These are phyloP conservation scores for Leccinum olivaceoglutinosum DNA, from an alignment of 1,284 basidiomycete species.

Conservation along the genomic window DNA sequence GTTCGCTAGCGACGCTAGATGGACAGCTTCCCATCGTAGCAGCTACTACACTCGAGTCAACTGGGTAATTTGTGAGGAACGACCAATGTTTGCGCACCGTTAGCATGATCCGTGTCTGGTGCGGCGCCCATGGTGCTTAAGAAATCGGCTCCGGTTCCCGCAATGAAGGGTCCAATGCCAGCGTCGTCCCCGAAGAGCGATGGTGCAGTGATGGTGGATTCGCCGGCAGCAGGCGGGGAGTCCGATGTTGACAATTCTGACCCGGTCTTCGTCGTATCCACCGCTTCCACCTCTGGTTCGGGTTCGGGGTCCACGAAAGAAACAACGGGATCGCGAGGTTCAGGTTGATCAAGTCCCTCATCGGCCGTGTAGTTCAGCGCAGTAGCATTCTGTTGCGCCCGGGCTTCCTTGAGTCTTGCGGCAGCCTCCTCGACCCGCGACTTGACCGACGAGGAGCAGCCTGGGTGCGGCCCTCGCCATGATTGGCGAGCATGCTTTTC, in stretches of 20 bases:
- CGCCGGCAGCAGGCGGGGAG: slow-evolving; percentile 61
- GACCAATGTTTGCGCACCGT: slow-evolving; percentile 54
- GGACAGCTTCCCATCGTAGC: slow-evolving; percentile 86
- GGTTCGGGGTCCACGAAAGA: slow-evolving; percentile 69
- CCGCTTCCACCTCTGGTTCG: slow-evolving; percentile 37
- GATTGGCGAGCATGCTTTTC: no score
- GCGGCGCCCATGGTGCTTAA: slow-evolving; percentile 76
- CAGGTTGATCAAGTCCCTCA: slow-evolving; percentile 35
- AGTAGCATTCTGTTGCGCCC: slow-evolving; percentile 21
- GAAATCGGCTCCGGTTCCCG: slow-evolving; percentile 77
- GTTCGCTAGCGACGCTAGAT: slow-evolving; percentile 66
- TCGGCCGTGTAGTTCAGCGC: slow-evolving; percentile 35
- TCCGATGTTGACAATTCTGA: slow-evolving; percentile 74
- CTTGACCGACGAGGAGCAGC: slow-evolving; percentile 40
- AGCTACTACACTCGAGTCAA: slow-evolving; percentile 87
- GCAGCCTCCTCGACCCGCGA: slow-evolving; percentile 80
- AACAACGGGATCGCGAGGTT: slow-evolving; percentile 63
- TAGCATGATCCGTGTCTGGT: slow-evolving; percentile 35
- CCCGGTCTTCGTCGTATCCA: slow-evolving; percentile 53
- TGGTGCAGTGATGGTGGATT: slow-evolving; percentile 76
- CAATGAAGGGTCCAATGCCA: slow-evolving; percentile 51
- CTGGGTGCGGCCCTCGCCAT: no score
- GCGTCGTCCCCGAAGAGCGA: slow-evolving; percentile 86
- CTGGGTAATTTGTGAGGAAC: slow-evolving; percentile 77
- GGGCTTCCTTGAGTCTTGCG: slow-evolving; percentile 57